A percentile compares a stretch with the other conserved stretches of the same genome.
These are phyloP conservation scores for Plasmodium coatneyi DNA, from an alignment of 169 alveolate genomes.

Conservation along the genomic window DNA sequence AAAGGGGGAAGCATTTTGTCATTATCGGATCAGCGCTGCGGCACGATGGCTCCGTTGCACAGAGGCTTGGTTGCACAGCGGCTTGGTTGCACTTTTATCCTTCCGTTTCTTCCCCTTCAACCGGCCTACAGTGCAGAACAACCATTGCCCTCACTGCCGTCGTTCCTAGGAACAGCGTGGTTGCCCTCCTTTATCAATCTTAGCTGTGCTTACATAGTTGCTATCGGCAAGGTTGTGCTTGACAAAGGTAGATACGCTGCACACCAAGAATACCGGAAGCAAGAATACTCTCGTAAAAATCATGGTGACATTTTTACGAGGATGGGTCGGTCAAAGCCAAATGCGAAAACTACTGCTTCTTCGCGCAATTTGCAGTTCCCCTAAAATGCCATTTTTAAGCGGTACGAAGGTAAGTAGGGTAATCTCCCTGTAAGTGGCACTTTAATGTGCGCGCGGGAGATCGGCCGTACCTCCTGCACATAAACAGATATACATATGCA, in stretches of 20 bases:
- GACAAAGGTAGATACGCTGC: conserved; percentile 29
- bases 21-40: neutral
- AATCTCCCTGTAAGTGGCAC: neutral
- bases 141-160: neutral
- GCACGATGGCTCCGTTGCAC: neutral
- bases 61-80: neutral
- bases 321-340: neutral
- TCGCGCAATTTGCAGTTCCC: neutral
- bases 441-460: neutral
- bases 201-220: conserved; percentile 28
- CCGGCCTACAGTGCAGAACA: neutral
- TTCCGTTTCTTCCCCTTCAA: neutral
- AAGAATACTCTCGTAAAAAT: conserved; percentile 16
- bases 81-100: neutral
- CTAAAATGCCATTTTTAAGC: conserved; percentile 4
- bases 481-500: neutral
- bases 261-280: neutral
- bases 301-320: conserved; percentile 51
- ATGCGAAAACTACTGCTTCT: neutral
- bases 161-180: neutral
- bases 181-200: neutral
- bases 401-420: neutral
- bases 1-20: neutral
- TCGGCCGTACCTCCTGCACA: neutral
- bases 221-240: neutral